Conservation (phyloP, 192 early-diverging fungal genomes). For the Rhizophagus sp. region DNA sequence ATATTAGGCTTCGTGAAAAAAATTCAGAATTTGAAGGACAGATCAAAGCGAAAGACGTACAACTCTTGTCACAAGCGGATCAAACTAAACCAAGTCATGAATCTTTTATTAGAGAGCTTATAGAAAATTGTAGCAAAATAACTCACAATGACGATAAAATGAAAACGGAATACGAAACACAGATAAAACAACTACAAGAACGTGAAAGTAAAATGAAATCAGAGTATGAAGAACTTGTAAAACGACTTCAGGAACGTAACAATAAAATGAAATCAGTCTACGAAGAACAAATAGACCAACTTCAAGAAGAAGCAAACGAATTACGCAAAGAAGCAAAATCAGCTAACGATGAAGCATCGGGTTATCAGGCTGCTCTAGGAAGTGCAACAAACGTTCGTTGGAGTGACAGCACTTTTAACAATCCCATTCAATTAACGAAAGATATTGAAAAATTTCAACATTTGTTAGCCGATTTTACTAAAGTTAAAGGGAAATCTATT, state of each 20-base stretch:
- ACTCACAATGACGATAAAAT: background rate
- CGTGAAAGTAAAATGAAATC: background rate
- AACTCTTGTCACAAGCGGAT: background rate
- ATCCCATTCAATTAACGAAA: slow-evolving; percentile 5
- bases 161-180: background rate
- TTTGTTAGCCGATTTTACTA: background rate
- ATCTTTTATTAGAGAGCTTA: background rate
- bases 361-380: slow-evolving; percentile 17
- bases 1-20: background rate
- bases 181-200: background rate
- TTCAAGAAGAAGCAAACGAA: slow-evolving; percentile 2
- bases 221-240: background rate
- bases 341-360: background rate
- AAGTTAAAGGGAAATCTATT: slow-evolving; percentile 14
- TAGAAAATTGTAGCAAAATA: background rate
- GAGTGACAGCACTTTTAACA: background rate
- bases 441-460: background rate
- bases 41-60: background rate
- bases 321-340: background rate
- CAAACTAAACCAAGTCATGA: background rate
- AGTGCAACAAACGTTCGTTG: background rate
- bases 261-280: background rate
- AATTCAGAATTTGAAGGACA: background rate
- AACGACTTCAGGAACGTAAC: background rate
- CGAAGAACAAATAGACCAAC: background rate